These are phyloP conservation scores for Coccomyxa sp. DNA, from an alignment of 139 green algal genomes.

Conservation along the genomic window DNA sequence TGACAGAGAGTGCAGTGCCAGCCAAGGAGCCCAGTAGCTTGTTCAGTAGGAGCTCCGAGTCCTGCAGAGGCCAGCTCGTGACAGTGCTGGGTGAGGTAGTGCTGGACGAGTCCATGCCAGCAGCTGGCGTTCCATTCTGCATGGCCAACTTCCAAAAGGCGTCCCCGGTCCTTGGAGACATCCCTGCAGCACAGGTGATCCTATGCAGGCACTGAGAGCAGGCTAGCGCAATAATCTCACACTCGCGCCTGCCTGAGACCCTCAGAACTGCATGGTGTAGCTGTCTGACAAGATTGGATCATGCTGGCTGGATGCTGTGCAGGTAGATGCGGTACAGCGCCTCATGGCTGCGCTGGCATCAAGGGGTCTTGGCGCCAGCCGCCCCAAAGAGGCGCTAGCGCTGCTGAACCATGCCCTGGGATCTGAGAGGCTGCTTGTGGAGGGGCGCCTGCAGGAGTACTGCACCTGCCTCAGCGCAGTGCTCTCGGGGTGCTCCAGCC, in stretches of 20 bases:
- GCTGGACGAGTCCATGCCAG: slow-evolving; percentile 31
- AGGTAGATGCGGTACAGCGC: slow-evolving; percentile 15
- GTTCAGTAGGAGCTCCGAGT: background rate
- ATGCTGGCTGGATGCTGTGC: background rate
- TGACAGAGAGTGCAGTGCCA: background rate
- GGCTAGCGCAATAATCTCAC: no score
- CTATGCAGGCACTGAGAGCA: no score
- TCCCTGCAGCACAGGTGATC: no score
- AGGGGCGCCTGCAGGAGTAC: slow-evolving; percentile 21
- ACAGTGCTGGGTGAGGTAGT: slow-evolving; percentile 23
- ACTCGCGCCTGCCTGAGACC: background rate
- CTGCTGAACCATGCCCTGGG: slow-evolving; percentile 29
- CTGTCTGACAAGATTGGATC: no score
- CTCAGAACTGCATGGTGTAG: background rate
- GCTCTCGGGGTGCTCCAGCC: background rate
- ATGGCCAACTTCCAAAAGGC: slow-evolving; percentile 13
- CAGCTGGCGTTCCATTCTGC: slow-evolving; percentile 9
- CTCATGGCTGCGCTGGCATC: slow-evolving; percentile 12
- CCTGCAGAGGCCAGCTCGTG: slow-evolving; percentile 25
- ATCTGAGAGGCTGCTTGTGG: slow-evolving; percentile 22
- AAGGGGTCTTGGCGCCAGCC: slow-evolving; percentile 7
- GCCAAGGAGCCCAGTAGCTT: background rate
- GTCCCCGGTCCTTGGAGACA: no score
- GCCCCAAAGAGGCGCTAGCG: slow-evolving; percentile 16
- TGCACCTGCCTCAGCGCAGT: background rate